Evolutionary conservation across 2,329 filamentous ascomycete genomes (phyloP), one percentile per base, ranked within the genome.

Genomic region (Colletotrichum liaoningense): DNA sequence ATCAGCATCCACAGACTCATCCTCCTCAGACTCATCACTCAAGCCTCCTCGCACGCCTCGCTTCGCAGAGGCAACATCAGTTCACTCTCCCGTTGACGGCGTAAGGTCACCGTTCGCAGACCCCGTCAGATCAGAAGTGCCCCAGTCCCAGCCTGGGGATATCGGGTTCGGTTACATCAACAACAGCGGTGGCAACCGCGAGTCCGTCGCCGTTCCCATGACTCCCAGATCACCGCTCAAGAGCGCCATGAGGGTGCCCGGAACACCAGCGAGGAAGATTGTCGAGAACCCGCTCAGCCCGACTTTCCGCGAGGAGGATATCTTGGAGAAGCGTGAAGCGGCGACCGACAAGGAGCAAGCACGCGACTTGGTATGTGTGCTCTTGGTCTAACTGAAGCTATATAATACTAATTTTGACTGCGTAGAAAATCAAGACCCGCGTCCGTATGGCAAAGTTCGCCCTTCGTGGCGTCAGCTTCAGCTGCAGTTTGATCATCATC

Each of bases 401-500:
- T 11, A 11, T 3, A 14, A 12, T 8, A 79, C 78, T 81, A 78
- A 84, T 78, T 77, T 4, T 3, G 5, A 67, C 55, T 4, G 7
- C 72, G 59, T 80, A 98, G 96, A 97, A 94, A 93, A 91, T 97
- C 82, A 98, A 98, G 86, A 93, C 93, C 46, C 91, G 95, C 77
- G 95, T 98, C 42, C 92, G 97, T 59, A 88, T 98, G 83, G 97
- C 96, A 77, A 99, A 99, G 87, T 93, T 98, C 78, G 91, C 97
- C 75, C 92, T 99, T n/a, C 93, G 97, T 76, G 93, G 95, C 69
- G 94, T 98, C 85, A 98, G 96, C 88, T 98, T 99, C 84, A 95
- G 94, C 83, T 99, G 97, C 88, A 96, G 94, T 82, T 88, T 98
- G 74, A 98, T 99, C 81, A 94, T 99, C 76, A 89, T 99, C 71